Evolutionary conservation across 2,329 filamentous ascomycete species (phyloP).

Genomic region (Didymella sp.): DNA sequence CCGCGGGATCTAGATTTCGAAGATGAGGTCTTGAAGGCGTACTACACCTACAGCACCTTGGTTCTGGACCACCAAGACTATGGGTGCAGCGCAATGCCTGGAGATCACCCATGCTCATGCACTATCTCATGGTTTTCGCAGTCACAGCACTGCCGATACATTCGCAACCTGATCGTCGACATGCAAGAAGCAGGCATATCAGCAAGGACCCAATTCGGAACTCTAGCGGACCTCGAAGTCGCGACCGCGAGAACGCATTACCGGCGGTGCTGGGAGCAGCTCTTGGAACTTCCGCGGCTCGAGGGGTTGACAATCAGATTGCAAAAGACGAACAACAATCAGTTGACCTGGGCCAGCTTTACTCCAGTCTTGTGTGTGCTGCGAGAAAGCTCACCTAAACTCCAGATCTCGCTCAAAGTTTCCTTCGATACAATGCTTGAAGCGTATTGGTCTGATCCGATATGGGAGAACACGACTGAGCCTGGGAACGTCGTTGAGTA

Average conservation of each 20-base stretch:
- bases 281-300: constrained; percentile 20
- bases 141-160: constrained; percentile 6
- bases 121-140: background rate
- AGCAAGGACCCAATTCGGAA: background rate
- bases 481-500: background rate
- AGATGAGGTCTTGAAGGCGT: constrained; percentile 23
- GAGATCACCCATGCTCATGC: background rate
- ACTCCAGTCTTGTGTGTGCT: constrained; percentile 21
- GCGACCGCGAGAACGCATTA: background rate
- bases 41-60: constrained; percentile 21
- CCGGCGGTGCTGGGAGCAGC: constrained; percentile 11
- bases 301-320: constrained; percentile 21
- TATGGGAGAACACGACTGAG: constrained; percentile 7
- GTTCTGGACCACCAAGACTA: background rate
- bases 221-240: background rate
- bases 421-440: constrained; percentile 24
- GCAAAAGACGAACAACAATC: constrained; percentile 6
- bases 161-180: constrained; percentile 22
- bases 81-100: background rate
- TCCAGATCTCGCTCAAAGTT: constrained; percentile 18
- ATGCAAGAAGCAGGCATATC: constrained; percentile 8
- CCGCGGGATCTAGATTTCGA: background rate
- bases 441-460: constrained; percentile 12
- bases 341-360: constrained; percentile 23
- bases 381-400: constrained; percentile 10